Conservation (phyloP, 805 yeast genomes). For the Metschnikowia proteae region DNA sequence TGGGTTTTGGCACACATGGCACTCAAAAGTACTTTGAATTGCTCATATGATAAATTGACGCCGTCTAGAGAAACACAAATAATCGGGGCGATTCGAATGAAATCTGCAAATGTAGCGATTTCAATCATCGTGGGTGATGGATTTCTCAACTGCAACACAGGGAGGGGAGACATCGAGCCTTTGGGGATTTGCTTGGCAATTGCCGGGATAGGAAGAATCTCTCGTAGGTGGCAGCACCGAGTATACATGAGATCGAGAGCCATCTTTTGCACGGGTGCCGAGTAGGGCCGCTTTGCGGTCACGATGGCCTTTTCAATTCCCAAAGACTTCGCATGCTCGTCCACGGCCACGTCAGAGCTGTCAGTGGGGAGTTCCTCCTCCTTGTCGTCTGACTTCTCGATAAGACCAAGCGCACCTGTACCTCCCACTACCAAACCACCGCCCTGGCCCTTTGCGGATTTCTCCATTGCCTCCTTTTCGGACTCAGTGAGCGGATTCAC, state of each 20-base stretch:
- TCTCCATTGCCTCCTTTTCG: constrained; percentile 43
- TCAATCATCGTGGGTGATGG: constrained; percentile 91
- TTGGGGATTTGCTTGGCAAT: constrained; percentile 77
- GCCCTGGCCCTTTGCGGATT: constrained; percentile 41
- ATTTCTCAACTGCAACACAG: constrained; percentile 67
- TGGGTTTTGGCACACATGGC: constrained; percentile 64
- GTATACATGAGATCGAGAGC: constrained; percentile 77
- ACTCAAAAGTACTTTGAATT: constrained; percentile 69
- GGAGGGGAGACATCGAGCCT: constrained; percentile 72
- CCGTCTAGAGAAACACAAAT: constrained; percentile 76
- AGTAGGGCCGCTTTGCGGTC: constrained; percentile 18
- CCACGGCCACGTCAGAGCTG: constrained; percentile 8
- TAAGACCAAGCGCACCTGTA: constrained; percentile 56
- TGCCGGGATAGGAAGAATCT: constrained; percentile 88
- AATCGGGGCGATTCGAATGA: constrained; percentile 80
- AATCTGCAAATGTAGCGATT: constrained; percentile 83
- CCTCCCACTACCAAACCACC: constrained; percentile 81
- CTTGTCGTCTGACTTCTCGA: constrained; percentile 16
- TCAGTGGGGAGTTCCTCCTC: constrained; percentile 9
- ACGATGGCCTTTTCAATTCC: constrained; percentile 16
- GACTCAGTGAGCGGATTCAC: constrained; percentile 54
- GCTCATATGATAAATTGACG: constrained; percentile 65
- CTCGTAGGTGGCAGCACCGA: constrained; percentile 88
- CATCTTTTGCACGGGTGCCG: constrained; percentile 39
- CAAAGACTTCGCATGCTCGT: constrained; percentile 12